phyloP scores from a whole-genome alignment of 2,329 filamentous ascomycete genomes.

The Basipetospora chlamydospora region DNA sequence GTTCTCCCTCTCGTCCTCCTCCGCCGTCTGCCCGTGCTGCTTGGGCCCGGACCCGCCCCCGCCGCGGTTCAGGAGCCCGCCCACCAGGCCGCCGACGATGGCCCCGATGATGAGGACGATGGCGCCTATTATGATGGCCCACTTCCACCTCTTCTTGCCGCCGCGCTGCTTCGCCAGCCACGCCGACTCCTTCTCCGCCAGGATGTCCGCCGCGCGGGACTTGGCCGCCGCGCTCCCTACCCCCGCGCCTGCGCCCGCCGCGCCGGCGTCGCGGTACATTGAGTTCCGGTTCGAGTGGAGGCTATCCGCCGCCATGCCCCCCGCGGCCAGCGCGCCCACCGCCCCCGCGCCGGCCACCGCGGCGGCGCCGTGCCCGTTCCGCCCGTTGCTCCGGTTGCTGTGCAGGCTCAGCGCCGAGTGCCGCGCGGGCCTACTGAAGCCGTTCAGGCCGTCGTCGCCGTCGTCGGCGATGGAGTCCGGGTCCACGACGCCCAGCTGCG shows the following conservation, averaged over 20 bases:
- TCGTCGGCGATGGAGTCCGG: constrained; percentile 75
- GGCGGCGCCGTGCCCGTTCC: constrained; percentile 24
- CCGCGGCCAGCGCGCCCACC: constrained; percentile 20
- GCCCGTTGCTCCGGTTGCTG: constrained; percentile 18
- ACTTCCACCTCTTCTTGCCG: constrained; percentile 52
- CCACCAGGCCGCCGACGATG: constrained; percentile 60
- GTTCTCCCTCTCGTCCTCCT: constrained; percentile 44
- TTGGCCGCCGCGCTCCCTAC: not conserved
- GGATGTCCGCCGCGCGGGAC: constrained; percentile 2
- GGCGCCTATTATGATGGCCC: constrained; percentile 52
- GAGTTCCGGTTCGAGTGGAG: constrained; percentile 5
- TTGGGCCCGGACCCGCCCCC: constrained; percentile 11
- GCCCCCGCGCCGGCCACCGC: constrained; percentile 29
- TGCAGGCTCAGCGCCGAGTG: constrained; percentile 41
- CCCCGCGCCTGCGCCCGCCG: too few species aligned
- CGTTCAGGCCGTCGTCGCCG: constrained; percentile 67
- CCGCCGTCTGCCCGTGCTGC: constrained; percentile 32
- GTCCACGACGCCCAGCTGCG: constrained; percentile 47
- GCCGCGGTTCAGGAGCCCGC: constrained; percentile 47
- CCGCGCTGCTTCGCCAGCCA: constrained; percentile 47
- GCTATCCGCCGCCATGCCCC: constrained; percentile 5
- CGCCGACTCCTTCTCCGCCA: constrained; percentile 6
- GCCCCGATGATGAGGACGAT: constrained; percentile 52
- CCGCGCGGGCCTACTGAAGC: constrained; percentile 32
- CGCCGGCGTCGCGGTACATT: too few species aligned